These are phyloP conservation scores for Magnusiomyces suaveolens DNA, from an alignment of 1,139 yeast species.

Conservation along the genomic window DNA sequence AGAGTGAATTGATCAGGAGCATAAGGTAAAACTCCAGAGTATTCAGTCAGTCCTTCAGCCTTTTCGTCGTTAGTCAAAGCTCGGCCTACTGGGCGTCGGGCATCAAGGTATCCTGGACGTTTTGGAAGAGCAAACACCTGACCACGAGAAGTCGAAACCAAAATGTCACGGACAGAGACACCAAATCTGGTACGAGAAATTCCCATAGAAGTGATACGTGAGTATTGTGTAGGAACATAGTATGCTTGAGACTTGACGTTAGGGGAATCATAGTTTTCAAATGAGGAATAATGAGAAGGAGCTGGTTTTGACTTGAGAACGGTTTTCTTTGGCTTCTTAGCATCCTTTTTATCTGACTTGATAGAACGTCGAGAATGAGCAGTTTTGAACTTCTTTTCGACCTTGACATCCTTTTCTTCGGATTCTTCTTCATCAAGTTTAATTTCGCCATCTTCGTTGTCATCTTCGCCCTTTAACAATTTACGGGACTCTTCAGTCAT, in stretches of 20 bases:
- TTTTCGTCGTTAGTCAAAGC: constrained; percentile 44
- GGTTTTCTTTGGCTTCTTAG: constrained; percentile 5
- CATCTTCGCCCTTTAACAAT: background rate
- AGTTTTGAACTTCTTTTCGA: background rate
- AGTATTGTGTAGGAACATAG: constrained; percentile 37
- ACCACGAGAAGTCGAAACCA: constrained; percentile 50
- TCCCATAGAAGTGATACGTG: constrained; percentile 38
- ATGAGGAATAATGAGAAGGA: constrained; percentile 29
- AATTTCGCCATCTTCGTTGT: background rate
- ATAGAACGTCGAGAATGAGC: background rate
- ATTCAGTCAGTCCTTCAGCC: constrained; percentile 55
- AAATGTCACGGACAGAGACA: constrained; percentile 59
- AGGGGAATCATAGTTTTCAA: constrained; percentile 36
- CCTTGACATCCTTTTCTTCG: constrained; percentile 4
- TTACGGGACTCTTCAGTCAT: constrained; percentile 11
- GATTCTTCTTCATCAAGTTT: background rate
- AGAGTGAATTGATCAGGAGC: constrained; percentile 38
- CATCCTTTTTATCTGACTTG: background rate
- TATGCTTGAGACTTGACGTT: constrained; percentile 46
- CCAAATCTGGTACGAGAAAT: constrained; percentile 63
- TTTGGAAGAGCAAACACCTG: constrained; percentile 67
- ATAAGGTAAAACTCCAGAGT: constrained; percentile 43
- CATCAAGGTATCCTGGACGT: constrained; percentile 25
- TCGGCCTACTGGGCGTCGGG: constrained; percentile 39
- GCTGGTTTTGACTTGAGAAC: background rate